Base-by-base conservation (phyloP, 352 stramenopile species). In the Peronospora belbahrii region DNA sequence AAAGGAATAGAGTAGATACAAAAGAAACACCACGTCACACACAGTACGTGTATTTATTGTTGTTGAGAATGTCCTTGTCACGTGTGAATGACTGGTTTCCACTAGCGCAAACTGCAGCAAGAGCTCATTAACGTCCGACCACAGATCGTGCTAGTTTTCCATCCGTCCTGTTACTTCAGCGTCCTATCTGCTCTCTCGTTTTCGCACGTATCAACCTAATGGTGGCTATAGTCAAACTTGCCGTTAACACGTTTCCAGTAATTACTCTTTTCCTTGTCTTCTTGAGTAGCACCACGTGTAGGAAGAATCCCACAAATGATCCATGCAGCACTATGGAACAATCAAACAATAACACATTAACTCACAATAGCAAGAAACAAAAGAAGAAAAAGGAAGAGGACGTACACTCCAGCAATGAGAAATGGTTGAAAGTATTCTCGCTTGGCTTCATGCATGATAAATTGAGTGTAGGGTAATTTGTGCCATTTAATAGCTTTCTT, bases 181-280 rank as follows among this genome's bases (percentile, higher is more conserved):
- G 23, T 27, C 23, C 23, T 7, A 27, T 7, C 7, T 27, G 23
- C 23, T 7, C 23, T 27, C 23, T 27, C 23, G 7, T 25, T 30
- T 15, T 35, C 19, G 14, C 23, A 14, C 17, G 13, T 25, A 48
- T n/a, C 11, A 18, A 43, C 55, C 77, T 89, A 89, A 68, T 89
- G 77, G 55, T 78, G 65, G 60, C 60, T 67, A 70, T 85, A 67
- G 65, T 85, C 69, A 65, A 79, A 81, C 74, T 78, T 93, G 70
- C 75, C 79, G 67, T 93, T 85, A 25, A 79, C 40, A 44, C 77
- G 77, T 65, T 90, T 71, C 82, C 82, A 93, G 78, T 79, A 93
- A 61, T 89, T 88, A 42, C 66, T 84, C 67, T 85, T 76, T 49
- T 85, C 72, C 65, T 81, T 86, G 53, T 83, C 67, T 62, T 93